A percentile compares a stretch with the other conserved stretches of the same genome.
Conservation (phyloP, 208 protist species). For the Crithidia expoeki region DNA sequence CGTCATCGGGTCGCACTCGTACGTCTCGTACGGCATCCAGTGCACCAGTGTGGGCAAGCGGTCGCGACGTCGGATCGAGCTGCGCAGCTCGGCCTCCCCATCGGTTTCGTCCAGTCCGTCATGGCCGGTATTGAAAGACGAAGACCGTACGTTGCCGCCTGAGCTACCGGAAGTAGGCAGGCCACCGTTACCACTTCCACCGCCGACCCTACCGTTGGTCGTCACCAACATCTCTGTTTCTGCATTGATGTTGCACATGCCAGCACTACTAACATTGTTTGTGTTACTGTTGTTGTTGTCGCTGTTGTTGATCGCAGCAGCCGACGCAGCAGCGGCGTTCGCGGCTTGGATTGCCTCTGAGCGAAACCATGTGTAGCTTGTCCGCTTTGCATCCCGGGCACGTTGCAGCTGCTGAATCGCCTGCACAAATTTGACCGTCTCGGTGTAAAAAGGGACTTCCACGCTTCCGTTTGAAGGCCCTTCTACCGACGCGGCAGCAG, state of each 20-base stretch:
- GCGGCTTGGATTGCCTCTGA: neutral
- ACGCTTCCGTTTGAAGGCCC: neutral
- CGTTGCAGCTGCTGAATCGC: slow-evolving; percentile 25
- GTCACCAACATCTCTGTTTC: too few species aligned
- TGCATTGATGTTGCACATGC: too few species aligned
- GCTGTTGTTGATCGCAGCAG: neutral
- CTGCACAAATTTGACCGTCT: slow-evolving; percentile 29
- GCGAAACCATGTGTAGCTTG: slow-evolving; percentile 33
- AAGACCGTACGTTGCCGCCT: slow-evolving; percentile 6
- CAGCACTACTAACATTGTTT: too few species aligned
- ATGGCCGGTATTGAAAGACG: neutral
- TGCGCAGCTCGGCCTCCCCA: neutral
- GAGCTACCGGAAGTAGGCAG: neutral
- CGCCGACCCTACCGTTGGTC: too few species aligned
- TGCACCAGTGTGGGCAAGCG: slow-evolving; percentile 3
- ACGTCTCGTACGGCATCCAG: slow-evolving; percentile 27
- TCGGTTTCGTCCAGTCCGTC: neutral
- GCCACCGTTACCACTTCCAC: neutral
- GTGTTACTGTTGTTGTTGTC: too few species aligned
- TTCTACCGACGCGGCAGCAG: neutral
- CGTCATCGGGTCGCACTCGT: slow-evolving; percentile 12
- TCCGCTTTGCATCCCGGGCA: slow-evolving; percentile 4
- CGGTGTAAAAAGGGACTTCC: slow-evolving; percentile 1
- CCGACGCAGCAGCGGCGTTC: neutral
- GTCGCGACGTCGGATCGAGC: slow-evolving; percentile 14